Evolutionary conservation across 129 eudicot species (phyloP), one percentile per base, ranked within the genome.

Genomic region (Logfia minima): DNA sequence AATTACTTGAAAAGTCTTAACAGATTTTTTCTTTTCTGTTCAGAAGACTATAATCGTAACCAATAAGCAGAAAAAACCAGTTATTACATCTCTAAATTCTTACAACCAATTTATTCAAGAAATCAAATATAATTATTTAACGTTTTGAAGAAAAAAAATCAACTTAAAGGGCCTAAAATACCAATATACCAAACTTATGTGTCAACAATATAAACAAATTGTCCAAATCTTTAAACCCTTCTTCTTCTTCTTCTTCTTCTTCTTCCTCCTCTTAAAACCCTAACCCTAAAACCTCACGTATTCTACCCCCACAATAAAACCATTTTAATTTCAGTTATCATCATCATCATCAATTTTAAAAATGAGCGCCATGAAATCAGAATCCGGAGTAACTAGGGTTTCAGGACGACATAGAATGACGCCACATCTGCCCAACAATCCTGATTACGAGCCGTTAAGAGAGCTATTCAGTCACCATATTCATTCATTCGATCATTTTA

Each of bases 391-490:
- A 66, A 56, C 55, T n/a, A 60, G 31, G 75, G 75, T 67, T 58
- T 43, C 80, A 31, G 63, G 80, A 26, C 63, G 66, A 63, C 64
- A 75, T 28, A 73, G 72, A 78, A 55, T n/a, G 84, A 84, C 84
- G 68, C 92, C 96, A 13, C 92, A 88, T 53, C 45, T 79, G 55
- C 82, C 88, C 18, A 28, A 79, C 22, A 58, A 80, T 43, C 89
- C 90, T 22, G 92, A 93, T 55, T 88, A 81, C 16, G 76, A 78
- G 78, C 81, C 88, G 14, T 75, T 90, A 62, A 77, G 78, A 32
- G 93, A 94, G 81, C 83, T 94, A 13, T 90, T 94, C 82, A 84
- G 75, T n/a, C 98, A 91, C 72, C 98, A 91, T 67, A 91, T 94
- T 37, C 88, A 91, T 35, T 94, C 97, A 4, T 94, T 87, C 67